Evolutionary conservation across 106 monocot species (phyloP).

Genomic region (Dendrobium huoshanense): DNA sequence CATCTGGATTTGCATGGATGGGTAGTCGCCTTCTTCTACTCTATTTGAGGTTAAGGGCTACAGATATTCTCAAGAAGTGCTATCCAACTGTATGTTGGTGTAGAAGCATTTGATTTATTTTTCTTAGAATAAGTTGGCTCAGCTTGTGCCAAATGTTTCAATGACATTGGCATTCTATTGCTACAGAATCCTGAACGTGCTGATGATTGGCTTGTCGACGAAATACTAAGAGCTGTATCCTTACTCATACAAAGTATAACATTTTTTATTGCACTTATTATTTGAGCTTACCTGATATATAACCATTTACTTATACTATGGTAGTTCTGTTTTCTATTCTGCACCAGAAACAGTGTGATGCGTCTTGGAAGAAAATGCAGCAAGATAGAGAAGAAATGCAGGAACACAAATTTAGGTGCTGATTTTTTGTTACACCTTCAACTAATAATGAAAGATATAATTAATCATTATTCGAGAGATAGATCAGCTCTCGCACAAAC

Average conservation of each 20-base stretch:
- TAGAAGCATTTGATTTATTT: conserved; percentile 1
- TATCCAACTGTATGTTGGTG: conserved; percentile 61
- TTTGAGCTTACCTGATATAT: neutral
- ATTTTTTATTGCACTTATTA: neutral
- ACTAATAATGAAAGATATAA: too few species aligned
- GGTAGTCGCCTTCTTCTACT: conserved; percentile 51
- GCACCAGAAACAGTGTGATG: neutral
- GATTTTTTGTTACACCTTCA: too few species aligned
- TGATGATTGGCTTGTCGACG: conserved; percentile 52
- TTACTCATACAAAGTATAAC: neutral
- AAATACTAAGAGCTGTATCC: conserved; percentile 98
- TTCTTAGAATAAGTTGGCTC: neutral
- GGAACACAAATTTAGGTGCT: too few species aligned
- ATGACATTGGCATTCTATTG: conserved; percentile 4
- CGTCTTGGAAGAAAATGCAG: too few species aligned
- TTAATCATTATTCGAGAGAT: too few species aligned
- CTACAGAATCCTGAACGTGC: conserved; percentile 57
- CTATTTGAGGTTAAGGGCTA: conserved; percentile 50
- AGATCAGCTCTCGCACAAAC: too few species aligned
- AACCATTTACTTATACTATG: neutral
- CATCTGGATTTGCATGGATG: conserved; percentile 51
- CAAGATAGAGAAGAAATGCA: too few species aligned
- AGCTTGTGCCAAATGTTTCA: too few species aligned
- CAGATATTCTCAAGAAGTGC: conserved; percentile 46
- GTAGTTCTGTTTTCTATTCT: neutral